Conservation (phyloP, 306 rosid genomes). For the Pueraria montana region DNA sequence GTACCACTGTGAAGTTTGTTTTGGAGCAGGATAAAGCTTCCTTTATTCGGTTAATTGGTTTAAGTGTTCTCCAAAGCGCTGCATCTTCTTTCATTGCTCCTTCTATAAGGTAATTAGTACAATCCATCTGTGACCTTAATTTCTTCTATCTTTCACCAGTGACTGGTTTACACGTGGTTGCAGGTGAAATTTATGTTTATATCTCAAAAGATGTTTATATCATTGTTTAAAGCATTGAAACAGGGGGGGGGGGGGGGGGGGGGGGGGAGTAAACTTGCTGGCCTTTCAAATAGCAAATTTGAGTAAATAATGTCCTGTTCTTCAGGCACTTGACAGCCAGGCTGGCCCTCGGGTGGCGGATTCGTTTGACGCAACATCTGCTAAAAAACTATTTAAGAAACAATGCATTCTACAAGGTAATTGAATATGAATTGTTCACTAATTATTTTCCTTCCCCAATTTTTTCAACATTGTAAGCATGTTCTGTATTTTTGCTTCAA, state of each 20-base stretch:
- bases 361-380: constrained; percentile 92
- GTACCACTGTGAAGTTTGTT: constrained; percentile 93
- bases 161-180: constrained; percentile 31
- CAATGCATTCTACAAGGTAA: constrained; percentile 97
- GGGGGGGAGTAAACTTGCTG: background rate
- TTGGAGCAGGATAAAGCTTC: constrained; percentile 96
- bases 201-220: constrained; percentile 4
- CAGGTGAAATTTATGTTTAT: constrained; percentile 27
- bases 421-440: constrained; percentile 35
- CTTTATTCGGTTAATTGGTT: constrained; percentile 81
- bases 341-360: constrained; percentile 98
- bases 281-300: constrained; percentile 34
- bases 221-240: constrained; percentile 34
- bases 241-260: background rate
- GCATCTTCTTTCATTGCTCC: constrained; percentile 95
- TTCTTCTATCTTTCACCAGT: constrained; percentile 12
- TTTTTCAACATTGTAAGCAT: constrained; percentile 15
- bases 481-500: constrained; percentile 39
- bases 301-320: constrained; percentile 41
- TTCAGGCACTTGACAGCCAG: constrained; percentile 88
- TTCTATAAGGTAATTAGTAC: constrained; percentile 72
- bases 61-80: constrained; percentile 91
- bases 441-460: constrained; percentile 18
- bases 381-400: constrained; percentile 82
- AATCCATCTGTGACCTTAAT: constrained; percentile 20